A percentile compares a stretch with the other conserved stretches of the same genome.
Evolutionary conservation across 2,329 filamentous ascomycete genomes (phyloP).

Genomic region (Mollisiaceae sp.): DNA sequence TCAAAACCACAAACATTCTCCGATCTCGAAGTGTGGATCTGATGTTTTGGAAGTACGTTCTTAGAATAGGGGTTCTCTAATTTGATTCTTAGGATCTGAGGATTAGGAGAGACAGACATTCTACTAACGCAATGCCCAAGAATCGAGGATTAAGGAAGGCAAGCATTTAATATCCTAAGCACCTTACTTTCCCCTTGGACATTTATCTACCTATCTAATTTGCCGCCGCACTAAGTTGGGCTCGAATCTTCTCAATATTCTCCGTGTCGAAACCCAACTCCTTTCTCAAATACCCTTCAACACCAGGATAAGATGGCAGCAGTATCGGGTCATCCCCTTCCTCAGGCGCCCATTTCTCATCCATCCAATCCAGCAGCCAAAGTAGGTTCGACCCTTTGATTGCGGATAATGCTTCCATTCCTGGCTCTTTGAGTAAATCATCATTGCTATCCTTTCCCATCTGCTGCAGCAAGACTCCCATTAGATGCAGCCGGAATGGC

Average conservation of each 20-base stretch:
- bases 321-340: not conserved
- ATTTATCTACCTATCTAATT: not conserved
- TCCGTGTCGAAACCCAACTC: slow-evolving; percentile 52
- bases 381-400: slow-evolving; percentile 52
- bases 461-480: slow-evolving; percentile 49
- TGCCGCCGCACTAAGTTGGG: not conserved
- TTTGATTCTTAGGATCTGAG: too few relatives aligned
- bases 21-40: too few relatives aligned
- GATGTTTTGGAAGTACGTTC: too few relatives aligned
- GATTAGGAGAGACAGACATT: too few relatives aligned
- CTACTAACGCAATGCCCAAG: too few relatives aligned
- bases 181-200: too few relatives aligned
- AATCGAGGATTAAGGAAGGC: too few relatives aligned
- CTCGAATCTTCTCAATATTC: slow-evolving; percentile 54
- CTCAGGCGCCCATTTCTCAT: slow-evolving; percentile 50
- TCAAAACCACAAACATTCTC: too few relatives aligned
- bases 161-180: too few relatives aligned
- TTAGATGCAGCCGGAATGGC: slow-evolving; percentile 53
- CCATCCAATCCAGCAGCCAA: slow-evolving; percentile 51
- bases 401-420: slow-evolving; percentile 55
- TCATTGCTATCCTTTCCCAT: slow-evolving; percentile 42
- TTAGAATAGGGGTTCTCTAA: too few relatives aligned
- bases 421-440: slow-evolving; percentile 46
- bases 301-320: slow-evolving; percentile 35
- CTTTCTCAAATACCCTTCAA: slow-evolving; percentile 53